Percentiles rank a stretch among this genome's conserved stretches.
Evolutionary conservation across 768 basidiomycete species (phyloP).

Genomic region (Pleurotus salmoneostramineus): DNA sequence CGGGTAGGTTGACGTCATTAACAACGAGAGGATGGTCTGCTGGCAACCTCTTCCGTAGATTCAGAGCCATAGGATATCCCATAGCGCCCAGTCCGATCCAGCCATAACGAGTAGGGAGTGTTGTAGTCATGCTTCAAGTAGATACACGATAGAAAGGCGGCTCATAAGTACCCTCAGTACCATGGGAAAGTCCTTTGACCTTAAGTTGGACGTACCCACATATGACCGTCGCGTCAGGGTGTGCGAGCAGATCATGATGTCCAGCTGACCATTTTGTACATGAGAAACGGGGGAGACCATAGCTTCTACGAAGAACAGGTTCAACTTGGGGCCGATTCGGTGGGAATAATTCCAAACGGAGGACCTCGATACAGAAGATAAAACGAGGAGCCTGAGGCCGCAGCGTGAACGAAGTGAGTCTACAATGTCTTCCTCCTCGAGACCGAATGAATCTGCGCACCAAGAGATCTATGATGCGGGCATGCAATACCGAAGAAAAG

Average conservation of each 20-base stretch:
- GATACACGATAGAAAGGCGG: neutral
- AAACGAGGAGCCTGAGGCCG: neutral
- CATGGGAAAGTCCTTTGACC: neutral
- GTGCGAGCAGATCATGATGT: neutral
- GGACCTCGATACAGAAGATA: neutral
- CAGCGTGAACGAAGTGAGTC: neutral
- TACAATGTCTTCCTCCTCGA: slow-evolving; percentile 17
- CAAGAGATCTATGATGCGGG: slow-evolving; percentile 40
- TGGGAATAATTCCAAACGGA: too few species aligned
- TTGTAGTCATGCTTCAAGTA: slow-evolving; percentile 12
- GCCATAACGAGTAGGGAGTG: slow-evolving; percentile 23
- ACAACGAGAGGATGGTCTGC: slow-evolving; percentile 21
- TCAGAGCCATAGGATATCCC: slow-evolving; percentile 40
- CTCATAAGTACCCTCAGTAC: neutral
- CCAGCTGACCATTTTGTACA: neutral
- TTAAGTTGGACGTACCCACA: neutral
- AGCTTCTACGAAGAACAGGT: neutral
- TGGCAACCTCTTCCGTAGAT: slow-evolving; percentile 27
- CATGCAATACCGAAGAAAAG: slow-evolving; percentile 32
- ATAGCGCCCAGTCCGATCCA: slow-evolving; percentile 41
- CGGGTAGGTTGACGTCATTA: slow-evolving; percentile 28
- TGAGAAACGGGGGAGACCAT: neutral
- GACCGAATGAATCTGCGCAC: slow-evolving; percentile 31
- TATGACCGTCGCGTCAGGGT: neutral
- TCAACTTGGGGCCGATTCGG: neutral